phyloP scores from a whole-genome alignment of 441 rosid species.

The Biscutella laevigata region DNA sequence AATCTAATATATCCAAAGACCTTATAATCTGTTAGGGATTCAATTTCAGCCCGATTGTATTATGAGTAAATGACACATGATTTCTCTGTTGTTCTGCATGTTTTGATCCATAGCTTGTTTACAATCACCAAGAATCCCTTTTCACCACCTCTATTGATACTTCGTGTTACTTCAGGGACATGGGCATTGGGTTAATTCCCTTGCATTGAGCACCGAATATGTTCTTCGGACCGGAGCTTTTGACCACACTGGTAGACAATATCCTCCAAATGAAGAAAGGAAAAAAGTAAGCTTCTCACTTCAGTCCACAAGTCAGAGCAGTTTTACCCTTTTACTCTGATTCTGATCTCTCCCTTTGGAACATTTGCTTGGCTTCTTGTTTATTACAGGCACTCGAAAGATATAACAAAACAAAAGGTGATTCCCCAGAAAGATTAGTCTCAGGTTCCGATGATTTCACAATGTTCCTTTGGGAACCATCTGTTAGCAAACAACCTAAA shows the following conservation, averaged over 20 bases:
- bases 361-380: not conserved
- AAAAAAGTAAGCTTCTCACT: conserved; percentile 47
- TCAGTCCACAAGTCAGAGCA: not conserved
- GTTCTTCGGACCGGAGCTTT: conserved; percentile 95
- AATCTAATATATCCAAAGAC: not conserved
- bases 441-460: conserved; percentile 98
- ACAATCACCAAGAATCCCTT: not conserved
- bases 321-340: not conserved
- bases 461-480: conserved; percentile 97
- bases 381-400: conserved; percentile 60
- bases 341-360: conserved; percentile 6
- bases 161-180: conserved; percentile 62
- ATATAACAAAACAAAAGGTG: conserved; percentile 73
- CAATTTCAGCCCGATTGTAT: not conserved
- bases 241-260: conserved; percentile 83
- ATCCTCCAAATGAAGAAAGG: conserved; percentile 80
- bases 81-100: not conserved
- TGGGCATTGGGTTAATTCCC: conserved; percentile 98
- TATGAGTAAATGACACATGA: not conserved
- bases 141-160: not conserved
- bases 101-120: not conserved
- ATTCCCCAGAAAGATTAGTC: conserved; percentile 83
- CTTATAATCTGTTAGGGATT: not conserved
- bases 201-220: conserved; percentile 91
- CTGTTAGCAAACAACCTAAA: conserved; percentile 77